A percentile compares a stretch with the other conserved stretches of the same genome.
Evolutionary conservation across 176 grass and related monocot species (phyloP).

Genomic region (Saccharum spontaneum): DNA sequence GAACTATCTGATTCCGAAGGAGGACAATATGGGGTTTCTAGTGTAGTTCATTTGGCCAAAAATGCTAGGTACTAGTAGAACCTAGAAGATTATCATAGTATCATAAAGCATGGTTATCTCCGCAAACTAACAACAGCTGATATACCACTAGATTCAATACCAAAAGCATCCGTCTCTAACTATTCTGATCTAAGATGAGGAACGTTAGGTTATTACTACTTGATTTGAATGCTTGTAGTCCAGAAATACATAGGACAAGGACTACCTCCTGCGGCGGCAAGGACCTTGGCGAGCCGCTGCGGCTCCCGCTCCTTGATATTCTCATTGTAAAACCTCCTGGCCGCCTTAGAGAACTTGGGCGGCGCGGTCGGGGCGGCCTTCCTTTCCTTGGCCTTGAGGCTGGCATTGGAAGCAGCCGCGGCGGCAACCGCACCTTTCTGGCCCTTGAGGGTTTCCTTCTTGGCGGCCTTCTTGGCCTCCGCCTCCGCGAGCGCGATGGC

Average conservation of each 20-base stretch:
- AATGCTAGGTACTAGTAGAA: background rate
- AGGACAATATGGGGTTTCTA: background rate
- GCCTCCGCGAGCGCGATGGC: slow-evolving; percentile 56
- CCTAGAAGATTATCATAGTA: background rate
- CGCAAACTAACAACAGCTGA: background rate
- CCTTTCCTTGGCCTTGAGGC: slow-evolving; percentile 34
- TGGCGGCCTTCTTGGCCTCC: slow-evolving; percentile 51
- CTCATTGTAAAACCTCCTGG: slow-evolving; percentile 91
- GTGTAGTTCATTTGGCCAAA: background rate
- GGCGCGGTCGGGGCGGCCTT: slow-evolving; percentile 35
- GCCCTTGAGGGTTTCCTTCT: slow-evolving; percentile 37
- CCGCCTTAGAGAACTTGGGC: slow-evolving; percentile 91
- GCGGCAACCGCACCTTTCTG: slow-evolving; percentile 3
- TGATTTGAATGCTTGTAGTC: background rate
- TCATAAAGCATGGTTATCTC: background rate
- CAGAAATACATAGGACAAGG: background rate
- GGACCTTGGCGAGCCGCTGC: slow-evolving; percentile 76
- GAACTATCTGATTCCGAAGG: background rate
- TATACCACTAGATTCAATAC: background rate
- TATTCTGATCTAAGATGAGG: background rate
- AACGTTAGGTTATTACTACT: background rate
- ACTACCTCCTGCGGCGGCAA: slow-evolving; percentile 81
- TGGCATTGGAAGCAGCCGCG: background rate
- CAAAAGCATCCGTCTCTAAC: background rate
- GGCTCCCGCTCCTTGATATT: slow-evolving; percentile 54